Base-by-base conservation (phyloP, 1,139 yeast genomes). In the Suzukiozyma palmioleophila region DNA sequence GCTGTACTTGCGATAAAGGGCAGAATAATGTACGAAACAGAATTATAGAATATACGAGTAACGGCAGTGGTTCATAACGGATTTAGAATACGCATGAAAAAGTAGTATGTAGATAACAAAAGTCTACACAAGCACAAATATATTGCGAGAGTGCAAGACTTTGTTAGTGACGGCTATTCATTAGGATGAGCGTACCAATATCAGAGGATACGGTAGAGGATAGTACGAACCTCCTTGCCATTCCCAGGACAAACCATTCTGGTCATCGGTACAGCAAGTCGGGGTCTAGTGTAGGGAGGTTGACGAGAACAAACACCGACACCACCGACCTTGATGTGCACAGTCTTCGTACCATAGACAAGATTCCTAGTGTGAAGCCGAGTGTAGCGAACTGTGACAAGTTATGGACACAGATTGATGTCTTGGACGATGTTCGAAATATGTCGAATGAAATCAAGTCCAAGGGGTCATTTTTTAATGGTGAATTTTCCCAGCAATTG, bases 381-480 rank as follows among this genome's bases (percentile, higher is more conserved):
- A 65, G 67, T 40, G 76, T 74, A 11, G 74, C 81, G 33, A 67
- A 74, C 44, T 88, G 81, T 64, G 95, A 87, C 58, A 73, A 77
- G 51, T 64, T 87, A 38, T 89, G 96, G 95, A 82, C 94, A 3
- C 95, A 88, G 52, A 82, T 89, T 36, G 96, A 86, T 53, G 86
- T 86, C 1, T 67, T 90, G 44, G 92, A 87, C 49, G 96, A 87
- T 49, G 95, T 89, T 3, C 76, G 77, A 41, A 69, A 68, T 41
- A 74, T 84, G 74, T 81, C 89, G 0, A 64, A 63, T 13, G 78
- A 81, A 39, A 79, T 79, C 1, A 64, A 68, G 35, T 51, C 62
- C 25, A 71, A 69, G 43, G 77, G 77, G 32, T 76, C 81, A 14
- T 83, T 79, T 56, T 84, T 87, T 54, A 84, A 83, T 36, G 69